A percentile compares a stretch with the other conserved stretches of the same genome.
Evolutionary conservation across 1,284 basidiomycete genomes (phyloP).

Genomic region (Porogramme epimiltina): DNA sequence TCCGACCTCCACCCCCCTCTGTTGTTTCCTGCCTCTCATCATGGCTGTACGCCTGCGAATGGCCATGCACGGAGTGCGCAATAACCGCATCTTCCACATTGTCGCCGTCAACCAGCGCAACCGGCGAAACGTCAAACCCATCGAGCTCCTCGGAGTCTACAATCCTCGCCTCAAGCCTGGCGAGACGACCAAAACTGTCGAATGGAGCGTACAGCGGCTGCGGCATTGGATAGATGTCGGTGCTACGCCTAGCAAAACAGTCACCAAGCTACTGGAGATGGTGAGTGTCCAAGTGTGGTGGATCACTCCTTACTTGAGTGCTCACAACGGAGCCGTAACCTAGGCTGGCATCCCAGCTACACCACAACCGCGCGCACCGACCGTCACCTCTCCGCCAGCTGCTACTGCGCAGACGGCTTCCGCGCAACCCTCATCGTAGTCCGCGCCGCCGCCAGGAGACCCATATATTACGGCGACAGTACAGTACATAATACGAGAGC

Average conservation of each 20-base stretch:
- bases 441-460: no score
- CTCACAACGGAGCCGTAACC: no score
- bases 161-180: conserved; percentile 63
- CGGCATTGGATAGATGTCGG: conserved; percentile 87
- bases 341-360: no score
- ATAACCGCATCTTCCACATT: conserved; percentile 85
- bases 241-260: conserved; percentile 81
- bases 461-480: no score
- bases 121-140: conserved; percentile 85
- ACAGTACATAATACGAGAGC: no score
- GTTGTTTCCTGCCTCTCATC: conserved; percentile 14
- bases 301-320: no score
- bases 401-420: background rate
- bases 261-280: conserved; percentile 77
- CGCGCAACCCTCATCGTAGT: background rate
- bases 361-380: background rate
- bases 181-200: conserved; percentile 69
- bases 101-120: conserved; percentile 82
- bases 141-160: conserved; percentile 89
- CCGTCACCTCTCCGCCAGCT: background rate
- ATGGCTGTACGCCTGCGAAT: conserved; percentile 90
- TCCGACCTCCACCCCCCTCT: background rate
- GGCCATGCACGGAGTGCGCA: conserved; percentile 80
- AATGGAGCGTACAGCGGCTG: conserved; percentile 92
- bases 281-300: conserved; percentile 69